These are phyloP conservation scores for Russula abietina DNA, from an alignment of 768 basidiomycete species.

Conservation along the genomic window DNA sequence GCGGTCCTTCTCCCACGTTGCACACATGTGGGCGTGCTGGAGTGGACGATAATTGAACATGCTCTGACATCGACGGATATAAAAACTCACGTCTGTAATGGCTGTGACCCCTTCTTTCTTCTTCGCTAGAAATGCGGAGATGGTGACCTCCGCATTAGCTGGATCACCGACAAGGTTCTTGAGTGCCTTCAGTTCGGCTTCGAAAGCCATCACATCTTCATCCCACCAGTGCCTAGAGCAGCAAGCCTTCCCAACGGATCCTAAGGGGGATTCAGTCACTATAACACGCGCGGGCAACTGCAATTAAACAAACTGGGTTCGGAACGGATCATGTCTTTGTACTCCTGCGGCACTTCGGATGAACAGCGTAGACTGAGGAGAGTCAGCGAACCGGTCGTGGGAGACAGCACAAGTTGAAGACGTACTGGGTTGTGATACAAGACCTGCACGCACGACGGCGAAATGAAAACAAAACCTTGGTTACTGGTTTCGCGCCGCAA, in stretches of 20 bases:
- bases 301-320: background rate
- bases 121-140: background rate
- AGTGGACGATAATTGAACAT: background rate
- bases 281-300: background rate
- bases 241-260: background rate
- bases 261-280: background rate
- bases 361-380: background rate
- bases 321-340: background rate
- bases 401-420: background rate
- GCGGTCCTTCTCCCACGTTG: constrained; percentile 9
- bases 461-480: constrained; percentile 14
- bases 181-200: background rate
- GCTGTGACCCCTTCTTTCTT: background rate
- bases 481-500: constrained; percentile 18
- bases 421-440: constrained; percentile 16
- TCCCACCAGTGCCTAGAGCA: constrained; percentile 13
- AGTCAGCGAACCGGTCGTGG: background rate
- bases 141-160: background rate
- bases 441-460: constrained; percentile 21
- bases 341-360: background rate
- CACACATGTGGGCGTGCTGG: constrained; percentile 12
- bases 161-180: background rate
- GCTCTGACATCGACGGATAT: background rate
- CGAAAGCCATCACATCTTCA: constrained; percentile 2
- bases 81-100: background rate